Conservation (phyloP, 192 early-diverging fungal genomes). For the Lunasporangiospora selenospora region DNA sequence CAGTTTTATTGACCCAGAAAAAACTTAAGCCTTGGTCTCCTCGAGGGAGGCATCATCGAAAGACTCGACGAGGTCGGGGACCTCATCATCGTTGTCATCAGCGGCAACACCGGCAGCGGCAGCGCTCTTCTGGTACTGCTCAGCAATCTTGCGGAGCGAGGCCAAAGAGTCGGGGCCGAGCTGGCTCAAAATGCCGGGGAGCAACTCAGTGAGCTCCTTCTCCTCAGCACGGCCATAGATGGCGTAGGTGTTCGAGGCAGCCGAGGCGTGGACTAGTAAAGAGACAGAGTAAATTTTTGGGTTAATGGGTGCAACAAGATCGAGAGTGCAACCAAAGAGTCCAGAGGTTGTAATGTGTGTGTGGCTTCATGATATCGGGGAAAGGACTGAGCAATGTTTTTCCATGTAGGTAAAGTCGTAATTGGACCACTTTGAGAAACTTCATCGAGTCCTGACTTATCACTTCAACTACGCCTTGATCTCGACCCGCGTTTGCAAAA, state of each 20-base stretch:
- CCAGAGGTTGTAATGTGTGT: neutral
- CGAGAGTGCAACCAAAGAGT: neutral
- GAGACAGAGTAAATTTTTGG: conserved; percentile 5
- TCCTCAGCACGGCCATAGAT: conserved; percentile 85
- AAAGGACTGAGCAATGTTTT: neutral
- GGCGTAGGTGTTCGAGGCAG: conserved; percentile 93
- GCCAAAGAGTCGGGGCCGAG: conserved; percentile 89
- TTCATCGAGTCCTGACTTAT: no score
- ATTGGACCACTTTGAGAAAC: no score
- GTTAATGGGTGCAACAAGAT: conserved; percentile 10
- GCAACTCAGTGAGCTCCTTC: conserved; percentile 88
- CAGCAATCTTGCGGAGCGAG: conserved; percentile 86
- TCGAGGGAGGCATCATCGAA: conserved; percentile 61
- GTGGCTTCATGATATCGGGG: neutral
- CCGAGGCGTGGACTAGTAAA: conserved; percentile 79
- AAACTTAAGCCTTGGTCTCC: conserved; percentile 59
- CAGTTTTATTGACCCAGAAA: neutral
- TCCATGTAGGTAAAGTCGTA: no score
- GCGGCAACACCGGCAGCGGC: conserved; percentile 60
- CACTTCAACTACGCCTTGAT: no score
- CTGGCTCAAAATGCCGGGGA: conserved; percentile 82
- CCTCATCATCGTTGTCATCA: conserved; percentile 84
- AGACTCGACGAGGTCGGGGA: conserved; percentile 90
- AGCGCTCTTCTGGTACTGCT: conserved; percentile 74
- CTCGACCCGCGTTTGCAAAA: no score